Conservation (phyloP, 1,284 basidiomycete genomes). For the Cryptococcus sp. region DNA sequence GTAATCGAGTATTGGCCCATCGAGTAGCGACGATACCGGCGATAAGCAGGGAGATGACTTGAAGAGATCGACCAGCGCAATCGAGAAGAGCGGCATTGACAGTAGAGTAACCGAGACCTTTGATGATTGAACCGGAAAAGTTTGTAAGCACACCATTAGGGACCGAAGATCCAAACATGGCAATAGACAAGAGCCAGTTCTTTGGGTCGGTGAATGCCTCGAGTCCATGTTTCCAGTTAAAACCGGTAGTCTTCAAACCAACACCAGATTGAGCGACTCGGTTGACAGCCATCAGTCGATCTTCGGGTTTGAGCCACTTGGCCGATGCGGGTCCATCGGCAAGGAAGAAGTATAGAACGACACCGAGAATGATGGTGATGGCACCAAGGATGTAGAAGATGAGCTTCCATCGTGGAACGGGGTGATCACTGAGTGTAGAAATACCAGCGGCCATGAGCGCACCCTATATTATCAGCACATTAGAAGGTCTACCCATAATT, state of each 20-base stretch:
- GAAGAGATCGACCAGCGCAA: conserved; percentile 38
- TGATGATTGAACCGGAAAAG: conserved; percentile 41
- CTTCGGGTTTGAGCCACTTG: conserved; percentile 33
- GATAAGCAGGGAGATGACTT: conserved; percentile 39
- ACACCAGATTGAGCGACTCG: conserved; percentile 35
- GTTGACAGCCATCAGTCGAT: conserved; percentile 32
- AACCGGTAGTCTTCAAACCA: conserved; percentile 32
- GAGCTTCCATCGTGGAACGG: conserved; percentile 29
- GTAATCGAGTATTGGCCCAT: conserved; percentile 38
- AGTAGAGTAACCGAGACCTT: conserved; percentile 32
- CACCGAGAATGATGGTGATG: conserved; percentile 27
- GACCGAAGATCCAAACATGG: conserved; percentile 29
- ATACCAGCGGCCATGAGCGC: conserved; percentile 42
- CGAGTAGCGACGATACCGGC: conserved; percentile 38
- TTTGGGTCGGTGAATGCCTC: conserved; percentile 36
- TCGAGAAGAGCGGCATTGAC: conserved; percentile 39
- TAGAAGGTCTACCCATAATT: too few species aligned
- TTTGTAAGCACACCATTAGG: conserved; percentile 43
- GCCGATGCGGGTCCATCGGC: conserved; percentile 38
- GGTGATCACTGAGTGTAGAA: conserved; percentile 17
- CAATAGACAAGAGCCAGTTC: conserved; percentile 17
- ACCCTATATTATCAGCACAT: conserved; percentile 2
- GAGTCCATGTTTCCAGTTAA: conserved; percentile 32
- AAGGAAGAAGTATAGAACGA: conserved; percentile 38
- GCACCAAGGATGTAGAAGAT: conserved; percentile 42